Conservation (phyloP, 2,329 filamentous ascomycete genomes). For the Venturia oleaginea region DNA sequence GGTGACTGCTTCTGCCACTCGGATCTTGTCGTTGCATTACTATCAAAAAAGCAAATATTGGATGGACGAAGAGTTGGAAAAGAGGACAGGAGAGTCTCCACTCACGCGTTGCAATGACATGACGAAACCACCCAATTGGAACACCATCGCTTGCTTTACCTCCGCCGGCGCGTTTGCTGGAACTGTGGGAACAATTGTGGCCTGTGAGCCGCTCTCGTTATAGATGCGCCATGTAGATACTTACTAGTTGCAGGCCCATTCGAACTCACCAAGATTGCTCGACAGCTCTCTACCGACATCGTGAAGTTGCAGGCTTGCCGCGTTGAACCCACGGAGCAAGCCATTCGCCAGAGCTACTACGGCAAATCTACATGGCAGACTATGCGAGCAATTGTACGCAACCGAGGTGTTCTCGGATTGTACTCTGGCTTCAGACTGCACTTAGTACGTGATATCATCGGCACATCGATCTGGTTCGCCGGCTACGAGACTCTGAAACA, state of each 20-base stretch:
- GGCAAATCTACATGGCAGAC: background rate
- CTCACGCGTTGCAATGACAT: constrained; percentile 61
- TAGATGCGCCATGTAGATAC: constrained; percentile 6
- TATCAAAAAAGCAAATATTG: constrained; percentile 70
- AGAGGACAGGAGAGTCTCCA: constrained; percentile 57
- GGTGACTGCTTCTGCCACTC: constrained; percentile 66
- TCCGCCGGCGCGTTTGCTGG: constrained; percentile 71
- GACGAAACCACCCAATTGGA: constrained; percentile 62
- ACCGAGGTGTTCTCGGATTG: constrained; percentile 62
- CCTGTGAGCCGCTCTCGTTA: constrained; percentile 42
- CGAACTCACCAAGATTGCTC: constrained; percentile 81
- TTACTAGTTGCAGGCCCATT: constrained; percentile 53
- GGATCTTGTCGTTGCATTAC: constrained; percentile 69
- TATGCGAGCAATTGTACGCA: constrained; percentile 43
- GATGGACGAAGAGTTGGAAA: constrained; percentile 61
- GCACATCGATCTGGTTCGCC: constrained; percentile 79
- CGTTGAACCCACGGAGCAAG: constrained; percentile 31
- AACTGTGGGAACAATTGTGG: constrained; percentile 68
- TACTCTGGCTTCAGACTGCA: constrained; percentile 77
- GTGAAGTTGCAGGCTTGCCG: constrained; percentile 45
- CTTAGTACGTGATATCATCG: constrained; percentile 71
- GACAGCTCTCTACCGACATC: constrained; percentile 74
- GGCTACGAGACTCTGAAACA: constrained; percentile 85
- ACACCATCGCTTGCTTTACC: constrained; percentile 68
- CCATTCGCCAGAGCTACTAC: constrained; percentile 48